Evolutionary conservation across 164 flowering plant species (phyloP), one percentile per base, ranked within the genome.

Genomic region (Amborella trichopoda): DNA sequence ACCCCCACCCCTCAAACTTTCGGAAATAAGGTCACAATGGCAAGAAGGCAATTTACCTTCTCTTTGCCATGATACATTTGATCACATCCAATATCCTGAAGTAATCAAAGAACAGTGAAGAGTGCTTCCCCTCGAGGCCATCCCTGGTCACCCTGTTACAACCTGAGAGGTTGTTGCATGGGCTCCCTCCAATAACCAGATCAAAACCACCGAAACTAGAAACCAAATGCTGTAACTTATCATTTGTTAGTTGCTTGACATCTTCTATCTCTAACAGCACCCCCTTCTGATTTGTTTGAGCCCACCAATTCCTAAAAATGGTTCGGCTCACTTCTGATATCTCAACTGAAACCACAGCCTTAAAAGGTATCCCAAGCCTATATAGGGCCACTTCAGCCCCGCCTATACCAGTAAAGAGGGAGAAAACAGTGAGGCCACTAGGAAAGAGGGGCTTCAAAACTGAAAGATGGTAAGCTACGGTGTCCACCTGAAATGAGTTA

Each of bases 311-410:
- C 34, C 75, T 62, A 1, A 82, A 43, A 5, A 93, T 71, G 43
- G 70, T 71, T 47, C 86, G 55, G 49, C 80, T 93, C 2, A 63
- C 76, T 58, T 82, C 90, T 3, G 95, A 82, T 20, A 67, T 80
- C 50, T 91, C 96, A 9, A 82, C 88, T 0, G 96, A 74, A 1
- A 91, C 99, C 2, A 91, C 95, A 46, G 54, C 71, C 52, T 80
- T 87, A 28, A 91, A 59, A 6, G 62, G 81, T 36, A 91, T 69
- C 0, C 96, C 96, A 16, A 91, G 90, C 26, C 91, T 63, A 49
- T 91, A 78, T 4, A 91, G 83, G 2, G 99, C 96, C 39, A 88
- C 86, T 60, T 88, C 96, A 0, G 78, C 94, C 19, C 96, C 96
- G 0, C 96, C 96, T 34, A 87, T 87, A 5, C 96, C 96, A 28